These are phyloP conservation scores for Rhododendron mucronatum DNA, from an alignment of 148 eudicot genomes.

Conservation along the genomic window DNA sequence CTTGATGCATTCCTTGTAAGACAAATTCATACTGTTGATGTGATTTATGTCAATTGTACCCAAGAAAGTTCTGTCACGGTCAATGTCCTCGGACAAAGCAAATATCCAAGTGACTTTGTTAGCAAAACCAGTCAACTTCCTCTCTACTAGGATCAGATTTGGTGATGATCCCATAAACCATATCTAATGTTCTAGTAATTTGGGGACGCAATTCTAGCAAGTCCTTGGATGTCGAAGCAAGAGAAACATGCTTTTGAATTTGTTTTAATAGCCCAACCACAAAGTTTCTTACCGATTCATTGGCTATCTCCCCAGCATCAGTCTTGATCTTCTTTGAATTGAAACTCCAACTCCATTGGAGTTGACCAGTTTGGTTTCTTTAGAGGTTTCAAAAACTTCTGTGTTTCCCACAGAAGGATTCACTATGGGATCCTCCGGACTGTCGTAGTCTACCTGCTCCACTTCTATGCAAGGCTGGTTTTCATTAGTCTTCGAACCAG, in stretches of 20 bases:
- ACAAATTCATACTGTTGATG: background rate
- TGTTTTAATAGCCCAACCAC: background rate
- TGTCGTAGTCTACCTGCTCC: background rate
- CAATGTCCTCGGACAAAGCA: background rate
- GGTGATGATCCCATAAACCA: background rate
- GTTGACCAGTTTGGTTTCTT: background rate
- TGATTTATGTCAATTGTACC: background rate
- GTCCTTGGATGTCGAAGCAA: background rate
- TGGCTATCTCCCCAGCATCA: background rate
- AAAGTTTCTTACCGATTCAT: background rate
- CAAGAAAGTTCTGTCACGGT: background rate
- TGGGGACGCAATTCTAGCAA: background rate
- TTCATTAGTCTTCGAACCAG: too few relatives aligned
- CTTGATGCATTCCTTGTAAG: background rate
- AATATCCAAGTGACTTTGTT: background rate
- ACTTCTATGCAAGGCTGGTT: background rate
- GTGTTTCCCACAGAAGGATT: background rate
- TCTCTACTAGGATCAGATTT: background rate
- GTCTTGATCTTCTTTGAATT: background rate
- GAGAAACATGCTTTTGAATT: background rate
- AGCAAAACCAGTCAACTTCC: background rate
- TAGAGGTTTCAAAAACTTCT: background rate
- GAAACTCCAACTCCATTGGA: background rate
- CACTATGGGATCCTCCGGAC: background rate
- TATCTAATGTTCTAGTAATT: background rate